Evolutionary conservation across 805 yeast species (phyloP).

Genomic region (Isabelozyma pseudorhagii): DNA sequence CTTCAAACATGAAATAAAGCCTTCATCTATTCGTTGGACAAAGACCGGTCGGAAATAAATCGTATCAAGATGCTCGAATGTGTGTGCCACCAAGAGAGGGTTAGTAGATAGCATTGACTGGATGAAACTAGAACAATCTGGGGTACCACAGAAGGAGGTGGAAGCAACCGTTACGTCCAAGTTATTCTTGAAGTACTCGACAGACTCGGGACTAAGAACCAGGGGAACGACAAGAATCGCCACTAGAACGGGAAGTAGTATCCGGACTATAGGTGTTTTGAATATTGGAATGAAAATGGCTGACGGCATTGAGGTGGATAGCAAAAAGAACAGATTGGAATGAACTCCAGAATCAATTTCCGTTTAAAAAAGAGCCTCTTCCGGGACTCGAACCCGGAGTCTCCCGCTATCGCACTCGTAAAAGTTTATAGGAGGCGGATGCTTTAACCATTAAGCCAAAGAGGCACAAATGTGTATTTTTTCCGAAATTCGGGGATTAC

Average conservation of each 20-base stretch:
- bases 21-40: slow-evolving; percentile 6
- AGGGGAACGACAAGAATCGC: slow-evolving; percentile 6
- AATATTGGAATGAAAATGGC: no score
- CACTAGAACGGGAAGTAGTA: slow-evolving; percentile 6
- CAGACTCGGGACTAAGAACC: slow-evolving; percentile 10
- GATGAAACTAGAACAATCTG: background rate
- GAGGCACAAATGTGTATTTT: background rate
- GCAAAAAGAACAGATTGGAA: background rate
- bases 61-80: slow-evolving; percentile 11
- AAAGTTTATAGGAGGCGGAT: slow-evolving; percentile 37
- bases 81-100: slow-evolving; percentile 6
- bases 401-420: slow-evolving; percentile 20
- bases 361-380: slow-evolving; percentile 21
- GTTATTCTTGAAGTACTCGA: slow-evolving; percentile 8
- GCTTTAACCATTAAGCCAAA: slow-evolving; percentile 53
- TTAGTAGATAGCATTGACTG: background rate
- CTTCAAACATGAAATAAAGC: slow-evolving; percentile 1
- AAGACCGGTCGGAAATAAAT: slow-evolving; percentile 13
- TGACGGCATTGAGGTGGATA: background rate
- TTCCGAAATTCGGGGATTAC: no score
- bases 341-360: background rate
- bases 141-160: slow-evolving; percentile 10
- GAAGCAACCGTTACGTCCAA: slow-evolving; percentile 11
- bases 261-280: background rate
- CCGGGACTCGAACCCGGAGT: slow-evolving; percentile 44